Conservation (phyloP, 2,329 filamentous ascomycete species). For the Coniochaeta ligniaria region DNA sequence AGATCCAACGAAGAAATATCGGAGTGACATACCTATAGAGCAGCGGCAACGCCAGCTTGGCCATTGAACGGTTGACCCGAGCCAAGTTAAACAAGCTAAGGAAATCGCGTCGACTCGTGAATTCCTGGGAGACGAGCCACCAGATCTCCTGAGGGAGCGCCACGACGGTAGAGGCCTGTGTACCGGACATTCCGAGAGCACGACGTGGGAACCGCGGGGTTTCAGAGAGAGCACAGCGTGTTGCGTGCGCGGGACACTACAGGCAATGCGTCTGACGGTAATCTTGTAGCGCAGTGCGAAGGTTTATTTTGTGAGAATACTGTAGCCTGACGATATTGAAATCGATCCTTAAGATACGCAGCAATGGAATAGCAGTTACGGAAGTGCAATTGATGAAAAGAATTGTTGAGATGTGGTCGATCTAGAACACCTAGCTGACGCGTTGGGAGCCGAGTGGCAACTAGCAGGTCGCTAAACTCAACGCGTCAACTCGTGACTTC, state of each 20-base stretch:
- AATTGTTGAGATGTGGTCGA: neutral
- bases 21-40: constrained; percentile 51
- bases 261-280: neutral
- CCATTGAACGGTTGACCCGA: constrained; percentile 46
- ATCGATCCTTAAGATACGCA: neutral
- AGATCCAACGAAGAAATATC: constrained; percentile 4
- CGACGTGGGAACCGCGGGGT: neutral
- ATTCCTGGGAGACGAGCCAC: constrained; percentile 52
- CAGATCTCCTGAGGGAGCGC: constrained; percentile 50
- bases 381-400: neutral
- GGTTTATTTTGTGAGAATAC: neutral
- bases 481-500: neutral
- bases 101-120: constrained; percentile 49
- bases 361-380: neutral
- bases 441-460: constrained; percentile 32
- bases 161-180: neutral
- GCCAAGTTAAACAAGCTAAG: constrained; percentile 53
- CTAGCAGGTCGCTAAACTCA: neutral
- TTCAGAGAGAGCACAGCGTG: neutral
- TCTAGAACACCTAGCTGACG: neutral
- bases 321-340: neutral
- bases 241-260: neutral
- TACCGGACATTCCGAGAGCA: neutral
- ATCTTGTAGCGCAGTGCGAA: neutral
- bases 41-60: constrained; percentile 50